phyloP scores from a whole-genome alignment of 345 rosid species.

The Hibiscus trionum region DNA sequence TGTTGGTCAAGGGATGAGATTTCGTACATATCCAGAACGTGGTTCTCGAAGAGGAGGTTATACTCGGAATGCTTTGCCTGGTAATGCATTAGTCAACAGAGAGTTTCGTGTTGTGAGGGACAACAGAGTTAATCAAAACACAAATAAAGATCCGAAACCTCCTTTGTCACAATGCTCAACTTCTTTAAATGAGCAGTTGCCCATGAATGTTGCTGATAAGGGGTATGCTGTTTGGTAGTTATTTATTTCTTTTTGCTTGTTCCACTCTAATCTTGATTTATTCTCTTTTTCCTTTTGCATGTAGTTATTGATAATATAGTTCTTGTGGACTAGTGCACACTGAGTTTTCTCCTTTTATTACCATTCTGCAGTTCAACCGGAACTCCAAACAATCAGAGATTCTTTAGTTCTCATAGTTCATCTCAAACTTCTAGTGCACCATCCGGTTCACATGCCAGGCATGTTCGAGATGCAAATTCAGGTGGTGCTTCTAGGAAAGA shows the following conservation, averaged over 20 bases:
- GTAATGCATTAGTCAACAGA: slow-evolving; percentile 38
- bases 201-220: slow-evolving; percentile 25
- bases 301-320: neutral
- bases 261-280: neutral
- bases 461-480: slow-evolving; percentile 21
- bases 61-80: slow-evolving; percentile 28
- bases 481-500: slow-evolving; percentile 26
- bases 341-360: neutral
- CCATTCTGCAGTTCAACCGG: slow-evolving; percentile 27
- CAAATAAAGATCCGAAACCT: slow-evolving; percentile 39
- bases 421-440: slow-evolving; percentile 32
- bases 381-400: slow-evolving; percentile 30
- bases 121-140: slow-evolving; percentile 49
- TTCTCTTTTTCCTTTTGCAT: neutral
- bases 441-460: slow-evolving; percentile 26
- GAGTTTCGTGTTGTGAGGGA: slow-evolving; percentile 65
- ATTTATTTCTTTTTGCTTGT: neutral
- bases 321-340: neutral
- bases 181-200: slow-evolving; percentile 26
- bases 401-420: slow-evolving; percentile 11
- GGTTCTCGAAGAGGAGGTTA: slow-evolving; percentile 42
- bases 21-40: slow-evolving; percentile 29
- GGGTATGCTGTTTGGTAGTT: slow-evolving; percentile 35
- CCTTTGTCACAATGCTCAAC: slow-evolving; percentile 24
- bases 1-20: slow-evolving; percentile 21